Base-by-base conservation (phyloP, 2,329 filamentous ascomycete genomes). In the Fusarium cyanostomum region DNA sequence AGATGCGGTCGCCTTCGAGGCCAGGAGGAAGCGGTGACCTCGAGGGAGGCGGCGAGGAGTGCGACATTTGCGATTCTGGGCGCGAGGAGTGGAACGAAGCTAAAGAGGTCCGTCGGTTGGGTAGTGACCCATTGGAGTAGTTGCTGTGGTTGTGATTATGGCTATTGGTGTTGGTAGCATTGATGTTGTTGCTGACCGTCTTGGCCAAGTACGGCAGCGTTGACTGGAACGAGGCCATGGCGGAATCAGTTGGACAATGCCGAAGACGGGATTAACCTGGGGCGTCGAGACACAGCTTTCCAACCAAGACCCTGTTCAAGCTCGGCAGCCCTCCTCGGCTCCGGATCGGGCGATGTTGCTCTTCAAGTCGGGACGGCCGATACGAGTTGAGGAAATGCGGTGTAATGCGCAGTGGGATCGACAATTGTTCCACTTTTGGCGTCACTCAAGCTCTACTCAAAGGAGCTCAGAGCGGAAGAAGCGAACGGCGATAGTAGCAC, bases 31-130 rank as follows among this genome's bases (percentile, higher is more conserved):
- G 81, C 50, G 86, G 85, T 39, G 85, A 87, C 72, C 80, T 82
- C 44, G 84, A 79, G 39, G 84, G 83, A 56, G 83, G 81, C 56
- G 83, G 81, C 58, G 79, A 83, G 70, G 72, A 74, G 68, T 80
- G 80, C 52, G 85, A 87, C 80, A 86, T 84, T 70, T 85, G 80
- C 52, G 85, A 87, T 46, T 81, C 79, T 42, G 84, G 84, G 56
- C 84, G 81, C 46, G 86, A 85, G 10, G 84, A 82, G 58, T 86
- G 84, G 70, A 89, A 86, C 37, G 87, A 89, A 24, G 87, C 85
- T 43, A 90, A 78, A n/a, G 88, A 90, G 37, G 84, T 82, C 70
- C 82, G 78, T 68, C 73, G 73, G 37, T 72, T 71, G 38, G 70
- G 59, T 46, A 70, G 51, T 30, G 72, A 74, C 61, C 65, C 71